phyloP scores from a whole-genome alignment of 305 asterid genomes.

The Stenogyne calaminthoides region DNA sequence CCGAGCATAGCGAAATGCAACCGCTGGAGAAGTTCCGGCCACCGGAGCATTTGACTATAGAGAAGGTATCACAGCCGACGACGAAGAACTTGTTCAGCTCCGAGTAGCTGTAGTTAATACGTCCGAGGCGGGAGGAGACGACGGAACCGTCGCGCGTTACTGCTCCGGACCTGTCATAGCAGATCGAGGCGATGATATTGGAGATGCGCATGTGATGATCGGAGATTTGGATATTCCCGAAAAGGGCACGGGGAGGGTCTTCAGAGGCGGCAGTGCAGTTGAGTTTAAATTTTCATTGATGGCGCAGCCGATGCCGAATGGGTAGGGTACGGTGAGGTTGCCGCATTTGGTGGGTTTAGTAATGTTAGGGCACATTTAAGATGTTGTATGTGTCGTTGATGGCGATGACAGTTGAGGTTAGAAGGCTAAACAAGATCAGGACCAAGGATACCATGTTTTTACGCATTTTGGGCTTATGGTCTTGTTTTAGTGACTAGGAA shows the following conservation, averaged over 20 bases:
- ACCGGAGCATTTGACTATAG: too few species aligned
- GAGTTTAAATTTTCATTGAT: constrained; percentile 16
- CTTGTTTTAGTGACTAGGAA: background rate
- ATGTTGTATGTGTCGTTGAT: constrained; percentile 34
- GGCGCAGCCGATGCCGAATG: constrained; percentile 53
- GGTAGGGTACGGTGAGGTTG: constrained; percentile 52
- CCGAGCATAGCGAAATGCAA: too few species aligned
- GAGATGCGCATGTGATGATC: constrained; percentile 41
- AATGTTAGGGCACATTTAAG: constrained; percentile 22
- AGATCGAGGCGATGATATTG: too few species aligned
- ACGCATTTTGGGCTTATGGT: background rate
- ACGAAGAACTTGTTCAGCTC: constrained; percentile 42
- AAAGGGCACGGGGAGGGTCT: constrained; percentile 34
- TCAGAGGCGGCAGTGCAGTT: constrained; percentile 37
- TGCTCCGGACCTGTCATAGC: too few species aligned
- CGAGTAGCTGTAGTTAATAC: too few species aligned
- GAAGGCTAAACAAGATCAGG: background rate
- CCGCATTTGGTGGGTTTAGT: constrained; percentile 43
- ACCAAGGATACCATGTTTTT: constrained; percentile 7
- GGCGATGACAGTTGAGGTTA: constrained; percentile 7
- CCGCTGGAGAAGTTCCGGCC: too few species aligned
- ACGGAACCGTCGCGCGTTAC: too few species aligned
- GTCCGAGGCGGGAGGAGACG: too few species aligned
- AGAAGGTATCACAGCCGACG: constrained; percentile 63
- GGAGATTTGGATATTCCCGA: constrained; percentile 33